Percentiles rank a stretch among this genome's conserved stretches.
Conservation (phyloP, 2,329 filamentous ascomycete genomes). For the Exophiala dermatitidis region DNA sequence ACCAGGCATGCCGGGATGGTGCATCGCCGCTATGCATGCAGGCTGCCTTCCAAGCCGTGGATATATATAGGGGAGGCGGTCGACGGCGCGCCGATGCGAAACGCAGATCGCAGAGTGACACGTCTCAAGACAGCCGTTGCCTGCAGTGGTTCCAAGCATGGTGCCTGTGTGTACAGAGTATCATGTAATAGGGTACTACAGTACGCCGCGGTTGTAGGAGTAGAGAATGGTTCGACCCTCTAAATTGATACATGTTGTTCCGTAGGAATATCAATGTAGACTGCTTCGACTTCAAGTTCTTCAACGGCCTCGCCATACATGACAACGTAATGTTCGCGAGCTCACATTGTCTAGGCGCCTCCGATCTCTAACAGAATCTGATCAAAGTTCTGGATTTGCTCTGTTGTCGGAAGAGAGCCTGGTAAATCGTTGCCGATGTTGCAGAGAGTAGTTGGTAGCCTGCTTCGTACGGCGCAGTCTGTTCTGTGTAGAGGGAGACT, state of each 20-base stretch:
- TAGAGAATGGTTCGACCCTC: too few relatives aligned
- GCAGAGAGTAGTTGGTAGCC: neutral
- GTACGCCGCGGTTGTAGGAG: too few relatives aligned
- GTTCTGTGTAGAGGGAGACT: too few relatives aligned
- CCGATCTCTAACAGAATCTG: constrained; percentile 3
- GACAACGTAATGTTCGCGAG: constrained; percentile 6
- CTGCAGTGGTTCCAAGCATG: neutral
- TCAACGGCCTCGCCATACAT: constrained; percentile 4
- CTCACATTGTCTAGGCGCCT: neutral
- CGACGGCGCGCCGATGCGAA: neutral
- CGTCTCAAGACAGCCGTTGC: constrained; percentile 2
- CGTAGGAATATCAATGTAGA: constrained; percentile 3
- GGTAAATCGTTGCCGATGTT: neutral
- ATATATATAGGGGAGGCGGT: constrained; percentile 1
- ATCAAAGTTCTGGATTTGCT: neutral
- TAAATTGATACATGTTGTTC: constrained; percentile 5
- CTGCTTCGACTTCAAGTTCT: constrained; percentile 4
- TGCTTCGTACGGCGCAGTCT: too few relatives aligned
- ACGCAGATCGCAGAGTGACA: constrained; percentile 1
- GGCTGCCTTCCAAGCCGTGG: neutral
- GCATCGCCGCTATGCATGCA: neutral
- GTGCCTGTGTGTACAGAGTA: neutral
- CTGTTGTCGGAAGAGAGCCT: neutral
- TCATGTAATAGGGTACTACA: neutral
- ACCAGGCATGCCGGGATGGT: neutral